Evolutionary conservation across 2,329 filamentous ascomycete genomes (phyloP), one percentile per base, ranked within the genome.

Genomic region (Pseudogymnoascus sp.): DNA sequence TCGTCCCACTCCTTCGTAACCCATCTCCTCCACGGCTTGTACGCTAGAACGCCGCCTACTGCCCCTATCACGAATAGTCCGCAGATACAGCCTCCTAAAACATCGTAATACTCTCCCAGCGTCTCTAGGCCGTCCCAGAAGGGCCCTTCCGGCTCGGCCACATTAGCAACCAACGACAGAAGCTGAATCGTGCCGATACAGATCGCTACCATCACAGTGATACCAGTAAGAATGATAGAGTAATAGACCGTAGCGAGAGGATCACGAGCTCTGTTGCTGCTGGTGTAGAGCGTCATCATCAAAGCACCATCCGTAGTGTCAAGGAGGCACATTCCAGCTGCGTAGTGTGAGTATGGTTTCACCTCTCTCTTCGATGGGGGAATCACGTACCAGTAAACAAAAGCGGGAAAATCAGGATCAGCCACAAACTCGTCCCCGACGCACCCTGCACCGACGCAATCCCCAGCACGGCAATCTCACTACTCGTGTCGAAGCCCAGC

Each of bases 231-330:
- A 9, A 72, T 68, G 15, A 71, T 74, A 11, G 91, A 95, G 75
- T 97, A 97, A 75, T 97, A 97, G 1, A 96, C 76, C 53, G 97
- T 92, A 0, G 92, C 91, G n/a, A 97, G 84, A 1, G 82, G 82
- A 69, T 97, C 92, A 62, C 88, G 80, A 0, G 90, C 86, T 53
- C 95, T 86, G 30, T 88, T 76, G 11, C 84, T 90, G 38, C 87
- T 89, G 0, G 92, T 91, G 74, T 99, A 97, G 1, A 97, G 79
- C 0, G 88, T 87, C 84, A 96, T 92, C 92, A 97, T 97, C 18
- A 97, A 80, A 1, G 93, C 93, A 22, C 93, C 93, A 68, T 97
- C 94, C 0, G 87, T 88, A 0, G 92, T 97, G 74, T 97, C 94
- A 5, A 97, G 78, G 20, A 97, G 80, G 72, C 92, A 97, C 94